phyloP scores from a whole-genome alignment of 2,329 filamentous ascomycete genomes.

The Cordyceps cateniannulata region DNA sequence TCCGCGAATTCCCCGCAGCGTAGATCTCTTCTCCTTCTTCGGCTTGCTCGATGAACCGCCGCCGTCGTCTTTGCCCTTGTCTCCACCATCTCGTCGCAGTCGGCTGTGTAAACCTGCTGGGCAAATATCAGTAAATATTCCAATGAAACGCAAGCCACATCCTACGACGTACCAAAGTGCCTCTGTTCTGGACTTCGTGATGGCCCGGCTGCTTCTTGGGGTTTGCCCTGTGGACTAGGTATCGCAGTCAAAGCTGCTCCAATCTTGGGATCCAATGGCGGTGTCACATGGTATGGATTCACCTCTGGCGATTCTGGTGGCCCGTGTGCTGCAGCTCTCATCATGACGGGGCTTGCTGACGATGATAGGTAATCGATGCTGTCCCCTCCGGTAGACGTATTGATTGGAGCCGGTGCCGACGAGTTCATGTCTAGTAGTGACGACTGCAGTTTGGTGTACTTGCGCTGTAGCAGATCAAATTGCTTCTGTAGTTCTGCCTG shows the following conservation, averaged over 20 bases:
- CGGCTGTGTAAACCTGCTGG: constrained; percentile 43
- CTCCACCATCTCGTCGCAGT: constrained; percentile 42
- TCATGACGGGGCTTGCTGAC: constrained; percentile 32
- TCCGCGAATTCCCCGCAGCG: constrained; percentile 35
- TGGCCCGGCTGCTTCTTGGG: constrained; percentile 18
- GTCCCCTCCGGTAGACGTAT: constrained; percentile 18
- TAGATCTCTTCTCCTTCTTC: constrained; percentile 32
- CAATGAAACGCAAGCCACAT: not conserved
- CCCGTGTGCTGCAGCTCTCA: constrained; percentile 31
- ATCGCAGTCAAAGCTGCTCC: constrained; percentile 23
- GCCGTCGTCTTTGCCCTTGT: constrained; percentile 38
- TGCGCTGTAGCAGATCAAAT: constrained; percentile 41
- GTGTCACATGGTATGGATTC: constrained; percentile 36
- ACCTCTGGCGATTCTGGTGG: constrained; percentile 36
- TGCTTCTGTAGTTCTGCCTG: constrained; percentile 49
- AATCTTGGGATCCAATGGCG: constrained; percentile 32
- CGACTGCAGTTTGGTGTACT: constrained; percentile 46
- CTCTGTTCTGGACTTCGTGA: constrained; percentile 34
- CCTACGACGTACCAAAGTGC: constrained; percentile 30
- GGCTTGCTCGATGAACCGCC: constrained; percentile 20
- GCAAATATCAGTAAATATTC: not conserved
- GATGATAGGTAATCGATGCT: constrained; percentile 28
- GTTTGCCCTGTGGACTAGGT: constrained; percentile 23
- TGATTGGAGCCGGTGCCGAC: constrained; percentile 21
- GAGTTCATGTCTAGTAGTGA: constrained; percentile 42